Evolutionary conservation across 2,329 filamentous ascomycete genomes (phyloP).

Genomic region (Thermoascus crustaceus): DNA sequence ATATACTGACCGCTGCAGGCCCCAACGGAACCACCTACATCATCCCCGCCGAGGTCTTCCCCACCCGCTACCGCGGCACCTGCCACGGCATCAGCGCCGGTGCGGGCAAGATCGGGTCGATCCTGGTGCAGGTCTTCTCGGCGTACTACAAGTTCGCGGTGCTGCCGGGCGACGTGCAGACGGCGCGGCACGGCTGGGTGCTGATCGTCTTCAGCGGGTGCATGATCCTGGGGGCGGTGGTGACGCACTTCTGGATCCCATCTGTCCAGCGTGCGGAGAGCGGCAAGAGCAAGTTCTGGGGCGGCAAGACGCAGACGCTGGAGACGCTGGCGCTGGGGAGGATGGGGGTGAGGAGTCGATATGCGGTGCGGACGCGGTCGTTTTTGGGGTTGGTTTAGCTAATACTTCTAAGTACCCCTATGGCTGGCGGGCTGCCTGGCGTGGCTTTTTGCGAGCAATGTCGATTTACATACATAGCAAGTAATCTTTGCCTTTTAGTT

Average conservation of each 20-base stretch:
- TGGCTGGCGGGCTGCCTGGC: no score
- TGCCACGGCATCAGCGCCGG: conserved; percentile 49
- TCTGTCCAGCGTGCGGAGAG: conserved; percentile 26
- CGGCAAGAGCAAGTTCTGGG: conserved; percentile 21
- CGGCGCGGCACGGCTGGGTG: conserved; percentile 32
- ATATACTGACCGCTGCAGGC: conserved; percentile 13
- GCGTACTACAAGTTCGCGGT: conserved; percentile 33
- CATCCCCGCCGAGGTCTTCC: conserved; percentile 50
- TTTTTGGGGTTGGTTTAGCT: no score
- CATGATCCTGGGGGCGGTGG: conserved; percentile 33
- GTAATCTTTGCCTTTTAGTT: no score
- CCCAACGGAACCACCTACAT: conserved; percentile 37
- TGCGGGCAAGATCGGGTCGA: conserved; percentile 45
- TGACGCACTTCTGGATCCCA: conserved; percentile 36
- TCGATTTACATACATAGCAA: no score
- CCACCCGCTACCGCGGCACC: conserved; percentile 46
- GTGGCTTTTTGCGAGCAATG: no score
- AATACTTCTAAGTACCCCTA: no score
- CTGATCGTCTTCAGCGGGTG: conserved; percentile 34
- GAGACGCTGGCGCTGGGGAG: conserved; percentile 33
- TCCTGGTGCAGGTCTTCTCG: conserved; percentile 34
- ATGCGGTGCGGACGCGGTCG: conserved; percentile 17
- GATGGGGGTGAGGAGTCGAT: conserved; percentile 28
- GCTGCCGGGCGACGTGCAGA: conserved; percentile 22
- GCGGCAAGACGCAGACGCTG: conserved; percentile 29